Evolutionary conservation across 371 early-diverging fungal genomes (phyloP).

Genomic region (Syncephalis plumigaleata): DNA sequence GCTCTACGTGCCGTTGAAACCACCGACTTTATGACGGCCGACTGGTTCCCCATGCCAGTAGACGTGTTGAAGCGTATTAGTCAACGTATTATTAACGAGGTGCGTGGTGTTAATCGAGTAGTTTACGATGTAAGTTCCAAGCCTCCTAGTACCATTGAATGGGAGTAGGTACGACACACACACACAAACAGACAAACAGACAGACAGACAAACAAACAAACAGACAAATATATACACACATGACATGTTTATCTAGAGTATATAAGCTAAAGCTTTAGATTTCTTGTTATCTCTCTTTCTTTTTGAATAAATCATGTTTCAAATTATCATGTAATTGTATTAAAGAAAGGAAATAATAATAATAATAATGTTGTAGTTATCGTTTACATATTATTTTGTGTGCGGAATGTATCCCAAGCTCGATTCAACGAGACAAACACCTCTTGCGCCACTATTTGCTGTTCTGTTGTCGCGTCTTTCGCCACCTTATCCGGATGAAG

Average conservation of each 20-base stretch:
- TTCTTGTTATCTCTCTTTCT: no score
- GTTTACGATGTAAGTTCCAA: slow-evolving; percentile 90
- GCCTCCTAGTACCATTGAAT: slow-evolving; percentile 94
- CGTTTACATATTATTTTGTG: slow-evolving; percentile 42
- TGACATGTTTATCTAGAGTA: no score
- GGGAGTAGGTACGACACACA: no score
- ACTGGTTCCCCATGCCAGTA: slow-evolving; percentile 75
- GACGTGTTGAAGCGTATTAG: slow-evolving; percentile 77
- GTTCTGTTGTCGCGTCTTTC: slow-evolving; percentile 57
- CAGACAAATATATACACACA: no score
- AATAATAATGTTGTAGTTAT: no score
- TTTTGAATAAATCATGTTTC: no score
- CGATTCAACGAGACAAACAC: slow-evolving; percentile 78
- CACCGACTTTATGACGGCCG: slow-evolving; percentile 96
- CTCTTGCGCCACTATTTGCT: slow-evolving; percentile 69
- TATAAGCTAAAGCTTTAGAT: no score
- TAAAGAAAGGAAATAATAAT: no score
- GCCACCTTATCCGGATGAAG: slow-evolving; percentile 96
- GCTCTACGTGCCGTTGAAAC: slow-evolving; percentile 91
- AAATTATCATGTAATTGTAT: no score
- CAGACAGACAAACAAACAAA: no score
- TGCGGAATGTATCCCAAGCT: slow-evolving; percentile 87
- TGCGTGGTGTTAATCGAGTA: slow-evolving; percentile 92
- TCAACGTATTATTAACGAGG: slow-evolving; percentile 93
- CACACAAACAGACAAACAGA: no score